Percentiles rank a stretch among this genome's conserved stretches.
These are phyloP conservation scores for Metschnikowia cubensis DNA, from an alignment of 805 yeast genomes.

Conservation along the genomic window DNA sequence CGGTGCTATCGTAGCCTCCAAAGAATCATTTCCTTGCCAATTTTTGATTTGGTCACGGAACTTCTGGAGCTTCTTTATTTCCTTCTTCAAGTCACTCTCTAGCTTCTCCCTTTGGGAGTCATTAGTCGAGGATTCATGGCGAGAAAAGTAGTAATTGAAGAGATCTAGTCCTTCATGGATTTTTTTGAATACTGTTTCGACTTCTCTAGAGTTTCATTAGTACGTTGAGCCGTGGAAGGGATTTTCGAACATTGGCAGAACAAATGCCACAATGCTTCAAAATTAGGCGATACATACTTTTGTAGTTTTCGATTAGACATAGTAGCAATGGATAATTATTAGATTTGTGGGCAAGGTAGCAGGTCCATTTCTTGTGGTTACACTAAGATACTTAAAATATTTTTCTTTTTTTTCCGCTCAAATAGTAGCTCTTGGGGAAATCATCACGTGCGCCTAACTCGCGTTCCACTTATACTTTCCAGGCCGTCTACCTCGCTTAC, in stretches of 20 bases:
- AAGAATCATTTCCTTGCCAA: slow-evolving; percentile 36
- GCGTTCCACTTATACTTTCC: not conserved
- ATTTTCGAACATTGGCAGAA: not conserved
- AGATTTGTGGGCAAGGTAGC: slow-evolving; percentile 13
- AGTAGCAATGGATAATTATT: slow-evolving; percentile 3
- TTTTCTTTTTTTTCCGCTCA: slow-evolving; percentile 13
- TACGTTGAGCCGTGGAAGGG: not conserved
- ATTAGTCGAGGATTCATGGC: slow-evolving; percentile 37
- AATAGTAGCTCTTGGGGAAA: not conserved
- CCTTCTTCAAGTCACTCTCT: slow-evolving; percentile 43
- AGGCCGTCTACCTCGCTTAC: not conserved
- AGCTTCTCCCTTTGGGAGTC: slow-evolving; percentile 43
- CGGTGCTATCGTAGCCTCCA: slow-evolving; percentile 21
- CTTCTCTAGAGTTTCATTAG: slow-evolving; percentile 29
- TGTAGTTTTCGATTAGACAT: slow-evolving; percentile 23
- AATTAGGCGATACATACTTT: slow-evolving; percentile 11
- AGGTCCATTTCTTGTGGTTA: slow-evolving; percentile 14
- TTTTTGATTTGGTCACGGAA: slow-evolving; percentile 43
- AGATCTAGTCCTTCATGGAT: slow-evolving; percentile 44
- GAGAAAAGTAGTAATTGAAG: slow-evolving; percentile 42
- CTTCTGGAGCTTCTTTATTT: slow-evolving; percentile 43
- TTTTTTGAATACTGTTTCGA: slow-evolving; percentile 41
- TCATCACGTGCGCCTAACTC: slow-evolving; percentile 1
- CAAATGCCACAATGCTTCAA: not conserved
- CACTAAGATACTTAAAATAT: not conserved